Base-by-base conservation (phyloP, 129 eudicot genomes). In the Kitagawia praeruptora region DNA sequence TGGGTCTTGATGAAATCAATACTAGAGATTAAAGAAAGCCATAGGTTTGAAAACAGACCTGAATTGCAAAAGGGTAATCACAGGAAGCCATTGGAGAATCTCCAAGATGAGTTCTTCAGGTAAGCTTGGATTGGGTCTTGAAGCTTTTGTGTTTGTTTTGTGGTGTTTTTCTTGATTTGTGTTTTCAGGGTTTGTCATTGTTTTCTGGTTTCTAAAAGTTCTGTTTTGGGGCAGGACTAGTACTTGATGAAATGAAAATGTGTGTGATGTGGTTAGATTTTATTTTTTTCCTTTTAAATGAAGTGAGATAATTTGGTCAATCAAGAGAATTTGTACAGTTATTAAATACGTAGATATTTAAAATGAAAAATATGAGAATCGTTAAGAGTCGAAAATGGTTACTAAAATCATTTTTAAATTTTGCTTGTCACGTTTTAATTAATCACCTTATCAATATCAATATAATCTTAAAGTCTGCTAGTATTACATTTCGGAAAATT, bases 31-130 rank as follows among this genome's bases (percentile, higher is more conserved):
- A 89, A 19, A 34, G 85, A 75, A 8, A 39, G 51, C 97, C 93
- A 91, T 63, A 45, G 64, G 74, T 89, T 91, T 74, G 88, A 91
- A 91, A 77, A 91, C 90, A 4, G 87, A 87, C 86, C 80, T 89
- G 72, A 80, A 87, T 39, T 84, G 89, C 70, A 87, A 42, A 31
- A 91, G 86, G 16, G 88, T 79, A 73, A 84, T 82, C 41, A 89
- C 87, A 37, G 97, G 93, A 27, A 91, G 87, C 70, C 92, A 80
- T 31, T 72, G 67, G 23, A 91, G 89, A 37, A 89, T 87, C 71
- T 88, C 92, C 31, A 64, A 21, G 45, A 85, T 75, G 71, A 91
- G 82, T 53, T 91, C 96, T 13, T 54, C 67, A 1, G 90, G 87
- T n/a, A 88, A 77, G 5, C 64, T 40, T 1, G 81, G 81, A 66